Evolutionary conservation across 1,284 basidiomycete species (phyloP), one percentile per base, ranked within the genome.

Genomic region (Termitomyces sp.): DNA sequence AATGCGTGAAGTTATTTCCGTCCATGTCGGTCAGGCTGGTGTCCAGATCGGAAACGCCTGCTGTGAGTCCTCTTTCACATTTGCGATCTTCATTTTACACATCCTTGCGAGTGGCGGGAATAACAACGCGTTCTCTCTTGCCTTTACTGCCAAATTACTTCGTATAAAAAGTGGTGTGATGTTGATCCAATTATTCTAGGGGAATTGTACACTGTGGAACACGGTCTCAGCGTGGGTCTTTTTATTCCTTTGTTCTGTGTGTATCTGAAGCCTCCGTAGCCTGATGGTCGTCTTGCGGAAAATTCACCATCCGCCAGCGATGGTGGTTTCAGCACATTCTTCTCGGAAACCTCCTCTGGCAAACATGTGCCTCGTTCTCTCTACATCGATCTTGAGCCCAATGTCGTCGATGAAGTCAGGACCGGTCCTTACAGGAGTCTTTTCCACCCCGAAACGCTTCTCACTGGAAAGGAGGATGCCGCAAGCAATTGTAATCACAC

Each of bases 281-380:
- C 90, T 54, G 91, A 93, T 68, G 91, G 92, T 67, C 88, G 89
- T 64, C 77, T 92, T 58, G 75, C 82, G 60, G 86, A 89, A 63
- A 82, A 80, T 56, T 86, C 88, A 19, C 82, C 86, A 39, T 85
- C 86, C 43, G 74, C 78, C 61, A 84, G 82, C 67, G 91, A 95
- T 64, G 88, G 86, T 74, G 96, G 97, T 65, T 99, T 99, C 82
- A 94, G 90, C 70, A 99, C 96, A 64, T 96, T 96, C 79, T 94
- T 94, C 76, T 93, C 90, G 36, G 92, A 93, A 75, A 92, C 91
- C 24, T 90, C 91, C 40, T 88, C 91, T 43, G 94, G 94, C 64
- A 97, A 99, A 81, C 94, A 98, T 76, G 97, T 99, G 53, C 97
- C 97, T 53, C 90, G 97, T 65, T 98, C 95, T 53, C 86, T 99